Evolutionary conservation across 225 moss, liverwort and hornwort genomes (phyloP).

Genomic region (Pseudisothecium myosuroides): DNA sequence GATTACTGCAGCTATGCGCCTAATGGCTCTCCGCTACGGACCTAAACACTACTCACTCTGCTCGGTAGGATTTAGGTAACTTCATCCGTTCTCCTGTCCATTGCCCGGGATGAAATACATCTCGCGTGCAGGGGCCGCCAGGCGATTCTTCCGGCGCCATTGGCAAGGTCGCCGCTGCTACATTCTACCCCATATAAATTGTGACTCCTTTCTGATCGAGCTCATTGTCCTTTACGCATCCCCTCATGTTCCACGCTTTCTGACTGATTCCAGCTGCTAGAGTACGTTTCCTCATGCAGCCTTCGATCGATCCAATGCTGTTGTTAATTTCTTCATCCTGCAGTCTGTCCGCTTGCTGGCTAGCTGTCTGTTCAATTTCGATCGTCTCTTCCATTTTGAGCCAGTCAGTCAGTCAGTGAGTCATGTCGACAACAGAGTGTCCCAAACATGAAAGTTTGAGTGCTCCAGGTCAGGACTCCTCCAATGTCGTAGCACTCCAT

Average conservation of each 20-base stretch:
- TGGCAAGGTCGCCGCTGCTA: too few species aligned
- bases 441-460: neutral
- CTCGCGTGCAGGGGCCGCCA: too few species aligned
- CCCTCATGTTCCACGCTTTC: neutral
- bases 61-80: too few species aligned
- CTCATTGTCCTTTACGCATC: neutral
- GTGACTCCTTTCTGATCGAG: neutral
- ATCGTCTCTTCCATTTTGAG: neutral
- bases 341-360: neutral
- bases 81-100: too few species aligned
- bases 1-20: too few species aligned
- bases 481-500: neutral
- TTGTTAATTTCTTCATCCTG: neutral
- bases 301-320: too few species aligned
- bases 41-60: too few species aligned
- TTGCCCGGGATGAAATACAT: too few species aligned
- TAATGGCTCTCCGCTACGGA: too few species aligned
- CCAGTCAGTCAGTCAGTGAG: neutral
- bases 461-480: neutral
- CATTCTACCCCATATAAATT: too few species aligned
- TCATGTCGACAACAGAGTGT: neutral
- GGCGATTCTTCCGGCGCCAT: too few species aligned
- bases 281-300: neutral
- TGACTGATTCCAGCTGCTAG: neutral
- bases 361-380: neutral